A percentile compares a stretch with the other conserved stretches of the same genome.
These are phyloP conservation scores for Coprinopsis strossmayeri DNA, from an alignment of 768 basidiomycete species.

Conservation along the genomic window DNA sequence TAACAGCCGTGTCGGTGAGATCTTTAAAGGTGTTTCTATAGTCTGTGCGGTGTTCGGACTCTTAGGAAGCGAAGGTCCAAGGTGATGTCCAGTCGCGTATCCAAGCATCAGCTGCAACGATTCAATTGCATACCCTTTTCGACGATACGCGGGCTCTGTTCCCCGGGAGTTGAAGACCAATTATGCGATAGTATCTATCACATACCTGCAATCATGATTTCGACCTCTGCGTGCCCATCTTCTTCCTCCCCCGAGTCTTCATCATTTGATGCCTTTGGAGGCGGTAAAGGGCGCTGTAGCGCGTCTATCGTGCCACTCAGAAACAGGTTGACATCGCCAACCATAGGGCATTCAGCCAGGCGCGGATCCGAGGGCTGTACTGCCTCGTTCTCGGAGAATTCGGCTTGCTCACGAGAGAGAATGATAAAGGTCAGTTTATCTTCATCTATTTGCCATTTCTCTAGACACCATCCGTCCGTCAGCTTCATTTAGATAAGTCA, in stretches of 20 bases:
- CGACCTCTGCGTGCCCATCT: slow-evolving; percentile 55
- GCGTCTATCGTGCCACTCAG: slow-evolving; percentile 43
- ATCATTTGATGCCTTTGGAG: slow-evolving; percentile 7
- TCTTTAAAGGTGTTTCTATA: background rate
- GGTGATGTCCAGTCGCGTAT: slow-evolving; percentile 50
- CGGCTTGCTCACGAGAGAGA: slow-evolving; percentile 36
- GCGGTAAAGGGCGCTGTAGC: background rate
- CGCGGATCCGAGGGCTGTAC: slow-evolving; percentile 26
- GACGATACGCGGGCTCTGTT: slow-evolving; percentile 59
- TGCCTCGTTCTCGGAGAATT: background rate
- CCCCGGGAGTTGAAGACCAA: background rate
- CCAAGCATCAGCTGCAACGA: slow-evolving; percentile 61
- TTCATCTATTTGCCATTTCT: slow-evolving; percentile 78
- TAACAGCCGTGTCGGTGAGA: slow-evolving; percentile 36
- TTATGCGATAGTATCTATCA: too few relatives aligned
- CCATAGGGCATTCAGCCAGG: slow-evolving; percentile 48
- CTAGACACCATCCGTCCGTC: slow-evolving; percentile 30
- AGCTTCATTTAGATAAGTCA: background rate
- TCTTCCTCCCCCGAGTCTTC: slow-evolving; percentile 25
- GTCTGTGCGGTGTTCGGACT: too few relatives aligned
- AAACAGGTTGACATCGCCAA: slow-evolving; percentile 93
- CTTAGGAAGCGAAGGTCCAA: background rate
- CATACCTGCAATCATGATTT: slow-evolving; percentile 94
- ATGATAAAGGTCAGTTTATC: slow-evolving; percentile 95
- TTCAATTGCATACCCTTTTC: slow-evolving; percentile 59